These are phyloP conservation scores for Scheffersomyces coipomensis DNA, from an alignment of 805 yeast species.

Conservation along the genomic window DNA sequence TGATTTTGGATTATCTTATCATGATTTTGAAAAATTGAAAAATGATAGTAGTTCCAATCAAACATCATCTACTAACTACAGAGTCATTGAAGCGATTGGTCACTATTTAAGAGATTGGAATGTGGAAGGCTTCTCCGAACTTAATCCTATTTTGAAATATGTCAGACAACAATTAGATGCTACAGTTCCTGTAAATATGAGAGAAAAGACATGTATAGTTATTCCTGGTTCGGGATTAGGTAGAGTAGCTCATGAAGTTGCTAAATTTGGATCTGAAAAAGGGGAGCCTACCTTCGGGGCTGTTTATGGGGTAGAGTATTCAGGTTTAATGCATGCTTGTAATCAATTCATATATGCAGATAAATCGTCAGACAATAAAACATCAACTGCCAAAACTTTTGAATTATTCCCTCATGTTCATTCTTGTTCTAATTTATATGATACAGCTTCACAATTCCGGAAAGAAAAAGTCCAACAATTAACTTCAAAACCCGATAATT, in stretches of 20 bases:
- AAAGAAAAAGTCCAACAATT: conserved; percentile 23
- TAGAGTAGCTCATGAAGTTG: conserved; percentile 65
- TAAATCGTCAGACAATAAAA: too few species aligned
- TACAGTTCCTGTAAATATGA: conserved; percentile 25
- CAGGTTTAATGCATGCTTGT: conserved; percentile 72
- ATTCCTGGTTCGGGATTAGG: conserved; percentile 93
- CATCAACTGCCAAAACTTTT: conserved; percentile 15
- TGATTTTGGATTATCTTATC: conserved; percentile 42
- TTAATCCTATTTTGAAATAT: conserved; percentile 54
- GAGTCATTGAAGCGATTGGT: conserved; percentile 66
- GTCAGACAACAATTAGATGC: conserved; percentile 42
- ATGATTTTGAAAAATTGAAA: conserved; percentile 23
- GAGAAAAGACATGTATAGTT: conserved; percentile 48
- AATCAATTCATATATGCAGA: conserved; percentile 53
- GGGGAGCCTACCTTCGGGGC: conserved; percentile 21
- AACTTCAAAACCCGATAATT: conserved; percentile 42
- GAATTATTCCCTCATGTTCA: conserved; percentile 52
- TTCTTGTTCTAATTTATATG: conserved; percentile 36
- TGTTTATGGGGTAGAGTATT: conserved; percentile 75
- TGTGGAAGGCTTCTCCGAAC: conserved; percentile 19
- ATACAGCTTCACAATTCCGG: conserved; percentile 12
- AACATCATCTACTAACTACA: conserved; percentile 16
- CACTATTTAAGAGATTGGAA: conserved; percentile 85
- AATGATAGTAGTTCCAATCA: conserved; percentile 5
- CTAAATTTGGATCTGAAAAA: conserved; percentile 15